Base-by-base conservation (phyloP, 2,329 filamentous ascomycete genomes). In the Aspergillus ochraceus region DNA sequence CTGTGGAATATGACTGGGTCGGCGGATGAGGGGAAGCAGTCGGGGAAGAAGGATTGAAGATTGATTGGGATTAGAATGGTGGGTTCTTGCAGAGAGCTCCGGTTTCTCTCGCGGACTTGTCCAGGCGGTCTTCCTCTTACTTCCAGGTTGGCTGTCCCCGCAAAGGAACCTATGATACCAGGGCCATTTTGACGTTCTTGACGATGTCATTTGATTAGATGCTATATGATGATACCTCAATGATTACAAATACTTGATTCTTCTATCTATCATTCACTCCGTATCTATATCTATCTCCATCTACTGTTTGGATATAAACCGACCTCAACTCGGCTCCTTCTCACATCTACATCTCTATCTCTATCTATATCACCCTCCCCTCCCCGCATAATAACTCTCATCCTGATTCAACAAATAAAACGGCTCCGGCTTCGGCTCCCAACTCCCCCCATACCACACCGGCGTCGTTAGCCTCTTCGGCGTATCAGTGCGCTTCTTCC, bases 1-100 rank as follows among this genome's bases (percentile, higher is more conserved):
- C 64, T 80, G 19, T 80, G 79, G 76, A 65, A 74, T 70, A 74
- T 72, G 71, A 58, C 64, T 11, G 68, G 70, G 19, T 49, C 60
- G 30, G 39, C 59, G 45, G 50, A 57, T 52, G 56, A 56, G 39
- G 59, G 61, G 20, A 70, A 58, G 22, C 66, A 69, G 57, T 69
- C 70, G 66, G 69, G 66, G 54, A 73, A 68, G 64, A 57, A 60
- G 67, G 14, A 36, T 12, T 36, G 32, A 36, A 17, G 32, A 17
- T 36, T 12, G 14, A 29, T 29, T 29, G 26, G 26, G 26, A 9
- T 2, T 29, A 8, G 2, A 36, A 14, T 36, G 32, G 32, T 12
- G 32, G 12, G 32, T 36, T 36, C 32, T 36, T 36, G 26, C 26
- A 29, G 26, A 29, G 26, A 29, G 26, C 26, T 29, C 8, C 8